These are phyloP conservation scores for Myxozyma neglecta DNA, from an alignment of 805 yeast species.

Conservation along the genomic window DNA sequence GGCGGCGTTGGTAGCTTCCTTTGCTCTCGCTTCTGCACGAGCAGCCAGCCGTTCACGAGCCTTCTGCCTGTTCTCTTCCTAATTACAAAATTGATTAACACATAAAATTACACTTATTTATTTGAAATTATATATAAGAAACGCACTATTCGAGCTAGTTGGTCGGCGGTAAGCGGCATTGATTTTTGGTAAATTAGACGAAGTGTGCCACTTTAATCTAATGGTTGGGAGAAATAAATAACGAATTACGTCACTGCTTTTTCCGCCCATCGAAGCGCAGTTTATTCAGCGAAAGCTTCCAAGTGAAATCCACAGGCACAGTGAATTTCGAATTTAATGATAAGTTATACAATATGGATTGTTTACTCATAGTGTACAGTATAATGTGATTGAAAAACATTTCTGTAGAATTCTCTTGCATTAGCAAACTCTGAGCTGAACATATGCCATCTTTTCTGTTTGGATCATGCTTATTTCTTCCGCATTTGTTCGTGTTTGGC, in stretches of 20 bases:
- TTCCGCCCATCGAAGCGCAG: not conserved
- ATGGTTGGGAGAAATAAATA: not conserved
- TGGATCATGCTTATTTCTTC: no score
- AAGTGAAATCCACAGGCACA: no score
- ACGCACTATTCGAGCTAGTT: conserved; percentile 30
- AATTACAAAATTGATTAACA: not conserved
- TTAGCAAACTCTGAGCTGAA: no score
- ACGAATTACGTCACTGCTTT: not conserved
- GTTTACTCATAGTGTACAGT: no score
- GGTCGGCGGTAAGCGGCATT: conserved; percentile 22
- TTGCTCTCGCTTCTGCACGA: conserved; percentile 22
- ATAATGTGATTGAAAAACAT: no score
- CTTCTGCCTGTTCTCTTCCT: conserved; percentile 31
- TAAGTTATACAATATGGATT: no score
- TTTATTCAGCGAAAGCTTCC: not conserved
- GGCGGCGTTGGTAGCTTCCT: conserved; percentile 22
- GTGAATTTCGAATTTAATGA: no score
- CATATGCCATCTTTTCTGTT: no score
- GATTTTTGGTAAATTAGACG: not conserved
- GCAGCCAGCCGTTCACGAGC: conserved; percentile 32
- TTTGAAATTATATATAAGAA: no score
- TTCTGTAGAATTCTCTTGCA: no score
- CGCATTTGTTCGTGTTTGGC: no score
- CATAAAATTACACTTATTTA: not conserved
- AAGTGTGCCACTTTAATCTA: not conserved